Base-by-base conservation (phyloP, 2,329 filamentous ascomycete species). In the Colletotrichum agaves region DNA sequence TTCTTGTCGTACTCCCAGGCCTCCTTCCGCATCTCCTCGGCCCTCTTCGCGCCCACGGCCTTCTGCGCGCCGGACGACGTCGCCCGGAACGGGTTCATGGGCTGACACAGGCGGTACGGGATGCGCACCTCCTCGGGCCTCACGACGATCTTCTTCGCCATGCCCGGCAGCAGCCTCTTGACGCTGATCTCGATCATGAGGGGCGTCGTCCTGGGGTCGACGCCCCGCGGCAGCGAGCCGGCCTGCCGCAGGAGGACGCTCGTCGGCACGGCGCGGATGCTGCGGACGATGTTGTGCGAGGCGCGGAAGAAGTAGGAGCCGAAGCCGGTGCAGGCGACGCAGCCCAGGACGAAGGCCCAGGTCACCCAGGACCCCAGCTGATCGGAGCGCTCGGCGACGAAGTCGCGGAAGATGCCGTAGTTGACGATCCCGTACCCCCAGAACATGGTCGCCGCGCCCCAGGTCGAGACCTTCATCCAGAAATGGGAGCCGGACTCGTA, bases 401-500 rank as follows among this genome's bases (percentile, higher is more conserved):
- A 79, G 68, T 85, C 75, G 47, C 82, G 75, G 69, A 85, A 83
- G 46, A 79, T 76, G 73, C 82, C 84, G 71, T 83, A 84, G 74
- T 87, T 85, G 72, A 83, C 80, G 52, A 80, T 77, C 2, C 84
- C 82, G 73, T 84, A 88, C 41, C 76, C 71, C 63, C 87, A 81
- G 76, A 84, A 87, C 73, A 86, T 85, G 21, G 82, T 68, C 2
- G 85, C 85, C 27, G 87, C 84, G 13, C 80, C 76, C 77, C 90
- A 89, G 74, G 87, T 87, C 50, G 87, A 85, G 71, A 87, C 74
- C 69, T 90, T 84, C 76, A 89, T 91, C 78, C 84, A 83, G 63
- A 85, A 85, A 73, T 92, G 89, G 1, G 88, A 88, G 13, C 88
- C 88, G 1, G 86, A 85, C 73, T 90, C 83, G 80, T 91, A 93